Conservation (phyloP, 2,329 filamentous ascomycete species). For the Aureobasidium mangrovei region DNA sequence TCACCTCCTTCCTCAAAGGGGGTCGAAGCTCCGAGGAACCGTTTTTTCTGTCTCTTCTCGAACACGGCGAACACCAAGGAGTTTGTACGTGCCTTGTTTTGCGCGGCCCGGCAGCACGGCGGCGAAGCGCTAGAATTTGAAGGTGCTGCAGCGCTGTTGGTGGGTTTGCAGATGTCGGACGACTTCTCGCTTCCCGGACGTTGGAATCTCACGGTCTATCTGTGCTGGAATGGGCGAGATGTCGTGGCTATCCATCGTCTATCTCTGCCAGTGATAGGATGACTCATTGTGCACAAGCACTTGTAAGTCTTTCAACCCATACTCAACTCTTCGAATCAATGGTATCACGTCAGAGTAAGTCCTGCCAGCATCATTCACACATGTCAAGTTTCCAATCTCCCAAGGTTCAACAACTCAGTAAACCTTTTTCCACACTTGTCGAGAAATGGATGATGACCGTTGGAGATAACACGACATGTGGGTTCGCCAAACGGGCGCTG, state of each 20-base stretch:
- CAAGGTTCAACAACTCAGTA: slow-evolving; percentile 3
- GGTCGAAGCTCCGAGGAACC: neutral
- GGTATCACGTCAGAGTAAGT: neutral
- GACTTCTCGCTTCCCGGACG: neutral
- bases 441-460: neutral
- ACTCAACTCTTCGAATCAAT: neutral
- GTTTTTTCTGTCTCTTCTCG: neutral
- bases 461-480: neutral
- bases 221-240: neutral
- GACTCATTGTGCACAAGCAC: neutral
- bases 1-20: neutral
- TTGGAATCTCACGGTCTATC: neutral
- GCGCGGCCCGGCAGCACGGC: neutral
- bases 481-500: neutral
- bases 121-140: neutral
- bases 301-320: neutral
- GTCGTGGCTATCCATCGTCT: slow-evolving; percentile 2
- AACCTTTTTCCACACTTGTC: slow-evolving; percentile 6
- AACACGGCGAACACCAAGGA: neutral
- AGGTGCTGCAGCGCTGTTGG: neutral
- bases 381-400: neutral
- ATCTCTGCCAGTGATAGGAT: neutral
- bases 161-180: neutral
- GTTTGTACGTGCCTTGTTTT: neutral
- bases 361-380: neutral